A percentile compares a stretch with the other conserved stretches of the same genome.
These are phyloP conservation scores for Saraca asoca DNA, from an alignment of 331 rosid genomes.

Conservation along the genomic window DNA sequence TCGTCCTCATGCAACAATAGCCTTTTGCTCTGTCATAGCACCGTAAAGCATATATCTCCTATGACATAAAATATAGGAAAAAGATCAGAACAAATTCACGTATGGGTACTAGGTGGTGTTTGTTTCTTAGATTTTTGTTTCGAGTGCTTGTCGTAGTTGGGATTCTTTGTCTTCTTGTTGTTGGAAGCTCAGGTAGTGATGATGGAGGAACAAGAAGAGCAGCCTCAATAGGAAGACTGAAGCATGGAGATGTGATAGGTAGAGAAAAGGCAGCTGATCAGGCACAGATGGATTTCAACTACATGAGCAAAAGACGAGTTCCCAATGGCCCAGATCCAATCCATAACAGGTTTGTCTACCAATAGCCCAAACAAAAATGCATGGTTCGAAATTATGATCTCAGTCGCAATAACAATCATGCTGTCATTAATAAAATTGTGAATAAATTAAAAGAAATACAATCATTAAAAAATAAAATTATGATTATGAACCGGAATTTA, in stretches of 20 bases:
- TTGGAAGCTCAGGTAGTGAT: constrained; percentile 41
- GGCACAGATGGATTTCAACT: constrained; percentile 61
- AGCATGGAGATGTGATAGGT: constrained; percentile 39
- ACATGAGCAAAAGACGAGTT: constrained; percentile 85
- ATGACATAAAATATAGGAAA: constrained; percentile 31
- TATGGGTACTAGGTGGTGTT: constrained; percentile 43
- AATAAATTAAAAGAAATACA: too few species aligned
- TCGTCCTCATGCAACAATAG: constrained; percentile 47
- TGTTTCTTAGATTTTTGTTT: constrained; percentile 42
- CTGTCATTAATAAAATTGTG: too few species aligned
- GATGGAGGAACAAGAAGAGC: constrained; percentile 32
- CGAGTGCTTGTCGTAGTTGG: constrained; percentile 51
- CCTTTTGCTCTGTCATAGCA: constrained; percentile 38
- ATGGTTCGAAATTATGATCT: too few species aligned
- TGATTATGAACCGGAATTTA: too few species aligned
- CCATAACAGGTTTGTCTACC: constrained; percentile 81
- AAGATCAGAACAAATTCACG: constrained; percentile 33
- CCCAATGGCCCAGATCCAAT: constrained; percentile 96
- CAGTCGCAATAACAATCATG: too few species aligned
- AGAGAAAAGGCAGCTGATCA: constrained; percentile 44
- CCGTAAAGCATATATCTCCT: constrained; percentile 18
- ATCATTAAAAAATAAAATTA: too few species aligned
- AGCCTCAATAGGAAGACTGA: constrained; percentile 25
- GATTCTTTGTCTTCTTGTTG: constrained; percentile 55
- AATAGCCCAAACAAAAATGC: too few species aligned